Percentiles rank a stretch among this genome's conserved stretches.
These are phyloP conservation scores for Phytopythium cucurbitacearum DNA, from an alignment of 352 stramenopile species.

Conservation along the genomic window DNA sequence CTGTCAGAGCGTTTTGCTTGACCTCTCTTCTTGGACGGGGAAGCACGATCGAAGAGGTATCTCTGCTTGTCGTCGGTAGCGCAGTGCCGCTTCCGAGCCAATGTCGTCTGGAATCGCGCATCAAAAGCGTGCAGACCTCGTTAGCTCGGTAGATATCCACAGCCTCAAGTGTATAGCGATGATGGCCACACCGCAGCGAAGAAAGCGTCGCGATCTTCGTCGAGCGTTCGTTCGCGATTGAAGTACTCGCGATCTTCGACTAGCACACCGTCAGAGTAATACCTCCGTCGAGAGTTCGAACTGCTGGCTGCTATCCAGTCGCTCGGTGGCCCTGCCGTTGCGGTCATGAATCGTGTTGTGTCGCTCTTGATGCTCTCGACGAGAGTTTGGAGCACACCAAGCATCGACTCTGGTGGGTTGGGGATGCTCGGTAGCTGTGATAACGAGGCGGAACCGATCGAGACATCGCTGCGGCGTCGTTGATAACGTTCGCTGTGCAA, in stretches of 20 bases:
- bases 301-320: neutral
- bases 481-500: too few relatives aligned
- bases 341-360: conserved; percentile 9
- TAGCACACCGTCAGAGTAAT: conserved; percentile 22
- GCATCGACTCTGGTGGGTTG: conserved; percentile 13
- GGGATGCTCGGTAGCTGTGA: too few relatives aligned
- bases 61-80: conserved; percentile 31
- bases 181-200: conserved; percentile 21
- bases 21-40: conserved; percentile 4
- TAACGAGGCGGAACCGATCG: too few relatives aligned
- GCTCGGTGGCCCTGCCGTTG: too few relatives aligned
- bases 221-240: conserved; percentile 15
- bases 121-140: neutral
- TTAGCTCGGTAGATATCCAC: neutral
- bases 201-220: conserved; percentile 16
- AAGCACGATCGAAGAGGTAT: conserved; percentile 43
- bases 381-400: conserved; percentile 48
- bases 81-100: conserved; percentile 42
- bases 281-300: conserved; percentile 3
- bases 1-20: neutral
- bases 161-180: neutral
- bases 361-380: conserved; percentile 36
- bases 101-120: conserved; percentile 20
- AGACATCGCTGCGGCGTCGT: too few relatives aligned
- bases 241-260: conserved; percentile 33